phyloP scores from a whole-genome alignment of 768 basidiomycete genomes.

The Leccinum incarnatum region DNA sequence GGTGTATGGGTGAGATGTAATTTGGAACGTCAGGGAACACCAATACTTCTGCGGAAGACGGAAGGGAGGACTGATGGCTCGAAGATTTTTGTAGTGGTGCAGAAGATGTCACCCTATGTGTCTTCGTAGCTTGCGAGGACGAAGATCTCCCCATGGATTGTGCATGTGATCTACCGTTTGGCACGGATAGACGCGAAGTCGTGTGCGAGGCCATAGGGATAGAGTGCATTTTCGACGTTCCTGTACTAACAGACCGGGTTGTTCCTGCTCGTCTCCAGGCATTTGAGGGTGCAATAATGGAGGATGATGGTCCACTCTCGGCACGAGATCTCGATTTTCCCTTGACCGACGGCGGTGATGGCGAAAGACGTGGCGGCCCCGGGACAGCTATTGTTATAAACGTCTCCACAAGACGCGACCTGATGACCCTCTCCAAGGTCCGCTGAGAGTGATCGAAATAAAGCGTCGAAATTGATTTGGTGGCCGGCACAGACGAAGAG shows the following conservation, averaged over 20 bases:
- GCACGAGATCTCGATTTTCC: constrained; percentile 22
- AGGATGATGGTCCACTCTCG: constrained; percentile 23
- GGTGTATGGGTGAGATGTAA: constrained; percentile 77
- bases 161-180: constrained; percentile 18
- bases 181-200: constrained; percentile 9
- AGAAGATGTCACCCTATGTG: constrained; percentile 25
- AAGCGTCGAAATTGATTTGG: constrained; percentile 24
- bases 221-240: constrained; percentile 17
- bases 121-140: constrained; percentile 16
- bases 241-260: constrained; percentile 17
- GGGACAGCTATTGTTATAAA: constrained; percentile 59
- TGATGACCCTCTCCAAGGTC: constrained; percentile 66
- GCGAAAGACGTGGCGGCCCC: constrained; percentile 20
- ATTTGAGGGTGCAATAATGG: constrained; percentile 6
- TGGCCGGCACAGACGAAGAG: constrained; percentile 4
- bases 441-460: constrained; percentile 64
- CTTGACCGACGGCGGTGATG: constrained; percentile 28
- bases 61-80: constrained; percentile 24
- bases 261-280: constrained; percentile 2
- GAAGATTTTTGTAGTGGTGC: constrained; percentile 24
- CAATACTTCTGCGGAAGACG: constrained; percentile 13
- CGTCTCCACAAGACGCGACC: constrained; percentile 74
- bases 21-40: constrained; percentile 42
- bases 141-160: constrained; percentile 18
- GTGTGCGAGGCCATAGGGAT: constrained; percentile 3